phyloP scores from a whole-genome alignment of 2,329 filamentous ascomycete species.

The Penicillium sp. region DNA sequence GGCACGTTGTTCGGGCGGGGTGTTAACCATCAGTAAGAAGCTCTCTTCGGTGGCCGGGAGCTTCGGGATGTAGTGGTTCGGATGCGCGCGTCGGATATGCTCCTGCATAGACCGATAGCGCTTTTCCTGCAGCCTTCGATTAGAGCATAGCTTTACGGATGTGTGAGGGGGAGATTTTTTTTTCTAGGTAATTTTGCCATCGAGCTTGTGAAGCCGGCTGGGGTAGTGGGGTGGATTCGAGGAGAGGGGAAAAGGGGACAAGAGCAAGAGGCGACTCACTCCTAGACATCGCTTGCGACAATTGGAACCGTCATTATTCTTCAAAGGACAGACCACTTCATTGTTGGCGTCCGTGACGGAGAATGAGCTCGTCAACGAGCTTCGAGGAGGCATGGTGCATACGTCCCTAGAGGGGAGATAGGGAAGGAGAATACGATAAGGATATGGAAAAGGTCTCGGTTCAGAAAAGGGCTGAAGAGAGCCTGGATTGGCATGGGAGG shows the following conservation, averaged over 20 bases:
- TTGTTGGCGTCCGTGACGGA: slow-evolving; percentile 89
- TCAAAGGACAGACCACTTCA: slow-evolving; percentile 93
- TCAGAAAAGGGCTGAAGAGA: slow-evolving; percentile 7
- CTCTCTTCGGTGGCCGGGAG: slow-evolving; percentile 97
- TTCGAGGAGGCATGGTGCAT: slow-evolving; percentile 80
- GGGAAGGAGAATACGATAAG: slow-evolving; percentile 8
- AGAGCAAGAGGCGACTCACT: slow-evolving; percentile 62
- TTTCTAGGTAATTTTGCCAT: slow-evolving; percentile 4
- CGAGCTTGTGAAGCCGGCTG: not conserved
- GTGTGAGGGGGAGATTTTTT: not conserved
- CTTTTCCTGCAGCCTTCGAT: slow-evolving; percentile 66
- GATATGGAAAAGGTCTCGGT: slow-evolving; percentile 9
- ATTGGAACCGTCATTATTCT: slow-evolving; percentile 92
- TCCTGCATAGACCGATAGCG: slow-evolving; percentile 98
- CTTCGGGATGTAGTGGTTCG: slow-evolving; percentile 96
- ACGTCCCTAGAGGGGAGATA: slow-evolving; percentile 28
- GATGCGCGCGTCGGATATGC: slow-evolving; percentile 95
- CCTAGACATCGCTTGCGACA: slow-evolving; percentile 97
- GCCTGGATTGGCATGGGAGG: slow-evolving; percentile 10
- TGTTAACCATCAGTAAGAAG: slow-evolving; percentile 94
- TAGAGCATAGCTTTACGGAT: slow-evolving; percentile 4
- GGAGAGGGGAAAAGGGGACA: not conserved
- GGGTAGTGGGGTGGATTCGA: not conserved
- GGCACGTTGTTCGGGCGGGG: slow-evolving; percentile 71
- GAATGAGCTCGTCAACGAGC: slow-evolving; percentile 83